Conservation (phyloP, 1,284 basidiomycete species). For the Marasmius tenuissimus region DNA sequence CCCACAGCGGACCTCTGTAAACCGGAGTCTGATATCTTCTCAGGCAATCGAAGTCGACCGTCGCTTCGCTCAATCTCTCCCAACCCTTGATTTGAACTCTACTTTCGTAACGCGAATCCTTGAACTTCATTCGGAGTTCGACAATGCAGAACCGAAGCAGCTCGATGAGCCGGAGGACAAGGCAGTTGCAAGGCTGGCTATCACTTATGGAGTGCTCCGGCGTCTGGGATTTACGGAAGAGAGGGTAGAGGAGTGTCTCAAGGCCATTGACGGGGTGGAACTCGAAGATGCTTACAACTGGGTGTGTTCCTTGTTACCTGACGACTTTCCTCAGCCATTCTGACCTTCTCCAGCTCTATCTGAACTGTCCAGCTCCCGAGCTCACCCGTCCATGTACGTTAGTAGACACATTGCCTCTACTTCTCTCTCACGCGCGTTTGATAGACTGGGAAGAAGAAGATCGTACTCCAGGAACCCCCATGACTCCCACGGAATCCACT, state of each 20-base stretch:
- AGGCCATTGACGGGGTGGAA: slow-evolving; percentile 63
- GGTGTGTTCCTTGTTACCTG: slow-evolving; percentile 50
- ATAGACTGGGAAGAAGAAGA: slow-evolving; percentile 9
- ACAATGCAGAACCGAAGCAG: slow-evolving; percentile 34
- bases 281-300: slow-evolving; percentile 93
- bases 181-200: slow-evolving; percentile 66
- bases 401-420: not conserved
- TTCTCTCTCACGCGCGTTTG: not conserved
- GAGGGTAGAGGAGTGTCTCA: slow-evolving; percentile 71
- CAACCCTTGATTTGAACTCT: slow-evolving; percentile 66
- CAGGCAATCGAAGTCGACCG: slow-evolving; percentile 86
- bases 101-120: slow-evolving; percentile 62
- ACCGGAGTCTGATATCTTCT: not conserved
- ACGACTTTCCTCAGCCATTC: slow-evolving; percentile 7
- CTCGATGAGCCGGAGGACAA: slow-evolving; percentile 70
- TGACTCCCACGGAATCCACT: slow-evolving; percentile 15
- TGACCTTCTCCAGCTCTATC: slow-evolving; percentile 55
- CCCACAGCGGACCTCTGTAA: slow-evolving; percentile 1
- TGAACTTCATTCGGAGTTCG: slow-evolving; percentile 42
- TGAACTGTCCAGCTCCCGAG: slow-evolving; percentile 69
- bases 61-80: slow-evolving; percentile 69
- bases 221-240: slow-evolving; percentile 80
- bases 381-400: not conserved
- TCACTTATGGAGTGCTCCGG: slow-evolving; percentile 83
- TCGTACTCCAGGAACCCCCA: slow-evolving; percentile 29